A percentile compares a stretch with the other conserved stretches of the same genome.
These are phyloP conservation scores for Immersiella caudata DNA, from an alignment of 495 filamentous ascomycete genomes.

Conservation along the genomic window DNA sequence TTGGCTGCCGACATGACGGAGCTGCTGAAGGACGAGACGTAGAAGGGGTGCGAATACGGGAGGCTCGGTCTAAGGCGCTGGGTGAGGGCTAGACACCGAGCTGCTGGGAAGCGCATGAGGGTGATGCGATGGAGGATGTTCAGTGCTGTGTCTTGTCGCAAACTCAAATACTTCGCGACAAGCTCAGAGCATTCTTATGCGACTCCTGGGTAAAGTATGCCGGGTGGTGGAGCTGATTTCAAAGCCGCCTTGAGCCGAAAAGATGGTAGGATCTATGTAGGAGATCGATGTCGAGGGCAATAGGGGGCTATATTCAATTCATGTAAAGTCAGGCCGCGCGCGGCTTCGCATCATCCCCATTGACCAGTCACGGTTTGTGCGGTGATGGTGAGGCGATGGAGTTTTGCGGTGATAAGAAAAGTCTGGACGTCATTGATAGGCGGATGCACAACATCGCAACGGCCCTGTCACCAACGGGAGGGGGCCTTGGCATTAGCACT, in stretches of 20 bases:
- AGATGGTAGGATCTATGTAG: not conserved
- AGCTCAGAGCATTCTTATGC: not conserved
- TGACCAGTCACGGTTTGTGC: not conserved
- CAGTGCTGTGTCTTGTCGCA: not conserved
- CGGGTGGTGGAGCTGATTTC: not conserved
- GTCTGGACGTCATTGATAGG: constrained; percentile 1
- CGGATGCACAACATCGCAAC: not conserved
- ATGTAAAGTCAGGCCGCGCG: not conserved
- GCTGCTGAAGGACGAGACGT: constrained; percentile 30
- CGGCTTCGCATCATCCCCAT: not conserved
- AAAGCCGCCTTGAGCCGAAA: not conserved
- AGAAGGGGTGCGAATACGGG: constrained; percentile 6
- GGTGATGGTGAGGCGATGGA: not conserved
- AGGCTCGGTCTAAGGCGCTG: constrained; percentile 29
- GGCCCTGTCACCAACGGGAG: constrained; percentile 3
- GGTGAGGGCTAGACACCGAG: constrained; percentile 37
- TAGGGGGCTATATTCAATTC: not conserved
- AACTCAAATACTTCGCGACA: not conserved
- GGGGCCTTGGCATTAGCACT: not conserved
- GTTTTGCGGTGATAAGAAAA: constrained; percentile 1
- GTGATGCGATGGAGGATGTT: not conserved
- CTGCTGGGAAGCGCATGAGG: constrained; percentile 37
- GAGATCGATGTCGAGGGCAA: no score
- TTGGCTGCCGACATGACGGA: constrained; percentile 29
- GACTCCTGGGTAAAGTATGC: not conserved